Percentiles rank a stretch among this genome's conserved stretches.
phyloP scores from a whole-genome alignment of 2,329 filamentous ascomycete genomes.

The Exserohilum rostratum region DNA sequence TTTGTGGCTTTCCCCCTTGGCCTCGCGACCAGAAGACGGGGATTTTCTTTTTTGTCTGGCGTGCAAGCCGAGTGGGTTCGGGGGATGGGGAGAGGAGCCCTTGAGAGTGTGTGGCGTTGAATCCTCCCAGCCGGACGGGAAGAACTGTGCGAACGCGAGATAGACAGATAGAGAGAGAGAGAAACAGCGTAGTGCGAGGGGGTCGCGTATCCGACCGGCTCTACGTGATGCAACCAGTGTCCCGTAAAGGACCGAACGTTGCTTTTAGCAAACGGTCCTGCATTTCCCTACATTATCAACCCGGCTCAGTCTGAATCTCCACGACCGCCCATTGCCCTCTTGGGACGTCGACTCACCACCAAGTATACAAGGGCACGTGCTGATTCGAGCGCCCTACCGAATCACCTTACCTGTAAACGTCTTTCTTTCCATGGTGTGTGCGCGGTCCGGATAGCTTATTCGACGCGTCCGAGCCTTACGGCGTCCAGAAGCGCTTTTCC shows the following conservation, averaged over 20 bases:
- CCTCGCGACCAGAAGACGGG: conserved; percentile 8
- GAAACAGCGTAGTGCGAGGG: background rate
- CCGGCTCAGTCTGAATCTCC: conserved; percentile 6
- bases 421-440: conserved; percentile 20
- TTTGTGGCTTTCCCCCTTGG: conserved; percentile 20
- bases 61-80: too few species aligned
- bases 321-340: conserved; percentile 11
- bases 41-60: background rate
- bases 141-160: too few species aligned
- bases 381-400: conserved; percentile 6
- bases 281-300: conserved; percentile 6
- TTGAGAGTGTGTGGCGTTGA: too few species aligned
- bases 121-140: too few species aligned
- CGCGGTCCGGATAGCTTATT: conserved; percentile 22
- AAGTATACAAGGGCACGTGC: conserved; percentile 13
- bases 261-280: conserved; percentile 13
- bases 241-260: conserved; percentile 4
- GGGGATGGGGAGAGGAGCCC: too few species aligned
- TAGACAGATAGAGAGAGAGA: background rate
- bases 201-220: background rate
- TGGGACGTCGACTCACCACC: conserved; percentile 2
- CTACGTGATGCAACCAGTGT: background rate
- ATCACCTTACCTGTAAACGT: conserved; percentile 12
- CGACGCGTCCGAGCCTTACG: conserved; percentile 23
- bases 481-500: conserved; percentile 19